Conservation (phyloP, 352 stramenopile genomes). For the Phytophthora tubulina region DNA sequence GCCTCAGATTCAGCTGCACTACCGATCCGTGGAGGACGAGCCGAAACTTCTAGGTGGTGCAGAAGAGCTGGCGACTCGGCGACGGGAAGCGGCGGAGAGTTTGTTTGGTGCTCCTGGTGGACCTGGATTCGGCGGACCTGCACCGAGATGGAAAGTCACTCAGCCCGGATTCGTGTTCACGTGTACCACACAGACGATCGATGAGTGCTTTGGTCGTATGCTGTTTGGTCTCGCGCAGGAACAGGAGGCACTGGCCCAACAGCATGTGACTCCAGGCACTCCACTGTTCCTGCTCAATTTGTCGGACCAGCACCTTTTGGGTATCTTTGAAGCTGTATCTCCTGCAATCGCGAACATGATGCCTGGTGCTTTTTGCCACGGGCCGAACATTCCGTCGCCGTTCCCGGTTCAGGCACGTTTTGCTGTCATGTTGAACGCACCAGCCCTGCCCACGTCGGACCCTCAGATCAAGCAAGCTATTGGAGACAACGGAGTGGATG, state of each 20-base stretch:
- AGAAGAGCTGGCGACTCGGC: conserved; percentile 74
- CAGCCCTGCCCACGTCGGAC: conserved; percentile 73
- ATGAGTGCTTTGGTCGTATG: conserved; percentile 90
- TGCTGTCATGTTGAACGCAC: conserved; percentile 71
- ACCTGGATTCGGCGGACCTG: conserved; percentile 42
- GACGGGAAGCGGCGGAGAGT: conserved; percentile 80
- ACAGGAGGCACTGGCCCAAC: conserved; percentile 68
- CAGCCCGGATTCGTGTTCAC: conserved; percentile 84
- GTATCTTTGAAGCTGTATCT: conserved; percentile 87
- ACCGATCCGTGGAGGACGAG: conserved; percentile 88
- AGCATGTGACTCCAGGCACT: conserved; percentile 77
- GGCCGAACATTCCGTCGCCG: conserved; percentile 61
- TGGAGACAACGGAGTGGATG: conserved; percentile 64
- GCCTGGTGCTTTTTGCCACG: conserved; percentile 78
- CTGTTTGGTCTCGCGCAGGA: conserved; percentile 81
- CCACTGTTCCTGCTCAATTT: conserved; percentile 90
- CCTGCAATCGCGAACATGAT: conserved; percentile 80
- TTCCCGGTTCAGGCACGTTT: conserved; percentile 86
- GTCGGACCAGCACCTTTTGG: conserved; percentile 85
- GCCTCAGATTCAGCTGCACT: conserved; percentile 83
- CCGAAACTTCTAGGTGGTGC: conserved; percentile 72
- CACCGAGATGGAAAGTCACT: conserved; percentile 54
- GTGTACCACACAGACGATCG: conserved; percentile 85
- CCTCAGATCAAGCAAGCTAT: conserved; percentile 77
- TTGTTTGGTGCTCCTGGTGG: conserved; percentile 47